Conservation (phyloP, 176 grass and related monocot genomes). For the Chrysopogon serrulatus region DNA sequence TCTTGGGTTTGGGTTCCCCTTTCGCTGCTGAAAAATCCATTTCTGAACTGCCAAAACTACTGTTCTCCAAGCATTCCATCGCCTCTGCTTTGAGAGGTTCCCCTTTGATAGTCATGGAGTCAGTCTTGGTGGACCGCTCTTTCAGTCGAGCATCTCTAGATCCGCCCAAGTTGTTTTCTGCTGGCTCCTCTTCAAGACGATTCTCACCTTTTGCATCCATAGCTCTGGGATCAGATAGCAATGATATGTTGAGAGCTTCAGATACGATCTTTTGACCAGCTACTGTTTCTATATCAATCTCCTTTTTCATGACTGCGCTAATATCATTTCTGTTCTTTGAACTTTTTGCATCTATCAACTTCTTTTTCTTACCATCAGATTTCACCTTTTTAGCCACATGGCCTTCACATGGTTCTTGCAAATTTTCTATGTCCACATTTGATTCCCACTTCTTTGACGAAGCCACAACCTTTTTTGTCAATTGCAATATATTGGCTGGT, state of each 20-base stretch:
- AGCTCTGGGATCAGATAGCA: constrained; percentile 38
- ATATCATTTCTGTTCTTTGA: constrained; percentile 44
- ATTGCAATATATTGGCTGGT: constrained; percentile 43
- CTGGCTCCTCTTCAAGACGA: constrained; percentile 41
- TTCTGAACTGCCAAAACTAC: constrained; percentile 44
- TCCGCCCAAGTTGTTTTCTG: constrained; percentile 30
- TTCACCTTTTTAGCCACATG: constrained; percentile 54
- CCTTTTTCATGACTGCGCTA: constrained; percentile 36
- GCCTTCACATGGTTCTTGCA: constrained; percentile 33
- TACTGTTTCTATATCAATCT: constrained; percentile 45
- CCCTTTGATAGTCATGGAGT: constrained; percentile 28
- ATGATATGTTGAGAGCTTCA: constrained; percentile 41
- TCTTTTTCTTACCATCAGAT: constrained; percentile 51
- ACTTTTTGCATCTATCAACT: constrained; percentile 31
- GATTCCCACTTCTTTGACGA: constrained; percentile 52
- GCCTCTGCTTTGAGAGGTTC: constrained; percentile 40
- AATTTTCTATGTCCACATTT: constrained; percentile 27
- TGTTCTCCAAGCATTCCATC: constrained; percentile 38
- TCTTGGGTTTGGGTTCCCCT: constrained; percentile 49
- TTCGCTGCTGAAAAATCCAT: constrained; percentile 35
- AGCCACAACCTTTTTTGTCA: constrained; percentile 54
- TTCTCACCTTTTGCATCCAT: constrained; percentile 28
- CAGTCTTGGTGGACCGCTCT: constrained; percentile 23
- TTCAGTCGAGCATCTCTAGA: constrained; percentile 36
- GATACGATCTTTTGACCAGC: constrained; percentile 39